Conservation (phyloP, 441 rosid genomes). For the Populus tomentosa region DNA sequence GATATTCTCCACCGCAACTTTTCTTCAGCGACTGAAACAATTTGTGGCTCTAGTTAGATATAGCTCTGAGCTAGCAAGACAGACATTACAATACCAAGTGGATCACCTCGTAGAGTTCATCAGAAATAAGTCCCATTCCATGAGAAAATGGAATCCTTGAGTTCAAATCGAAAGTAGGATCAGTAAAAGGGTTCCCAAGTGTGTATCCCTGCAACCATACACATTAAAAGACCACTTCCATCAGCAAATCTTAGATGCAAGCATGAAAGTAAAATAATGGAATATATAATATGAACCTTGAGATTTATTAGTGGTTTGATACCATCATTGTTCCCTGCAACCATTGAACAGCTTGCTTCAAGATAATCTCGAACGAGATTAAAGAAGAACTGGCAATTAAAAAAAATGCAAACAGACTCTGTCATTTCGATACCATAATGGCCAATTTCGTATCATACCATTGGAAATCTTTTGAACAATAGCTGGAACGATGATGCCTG, state of each 20-base stretch:
- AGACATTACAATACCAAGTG: neutral
- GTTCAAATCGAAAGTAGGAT: slow-evolving; percentile 23
- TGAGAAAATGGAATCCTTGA: slow-evolving; percentile 38
- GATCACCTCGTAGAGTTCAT: slow-evolving; percentile 37
- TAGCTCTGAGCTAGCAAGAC: neutral
- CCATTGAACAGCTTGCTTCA: too few species aligned
- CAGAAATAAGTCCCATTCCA: slow-evolving; percentile 44
- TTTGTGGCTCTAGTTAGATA: neutral
- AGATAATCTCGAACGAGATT: too few species aligned
- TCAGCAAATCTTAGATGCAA: neutral
- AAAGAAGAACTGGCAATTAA: too few species aligned
- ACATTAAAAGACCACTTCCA: neutral
- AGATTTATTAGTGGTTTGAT: too few species aligned
- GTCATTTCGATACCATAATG: too few species aligned
- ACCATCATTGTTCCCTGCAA: too few species aligned
- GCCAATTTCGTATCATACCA: slow-evolving; percentile 27
- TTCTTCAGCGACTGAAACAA: slow-evolving; percentile 42
- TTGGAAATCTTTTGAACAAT: slow-evolving; percentile 39
- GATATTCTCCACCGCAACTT: slow-evolving; percentile 45
- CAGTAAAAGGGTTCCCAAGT: slow-evolving; percentile 52
- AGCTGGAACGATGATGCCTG: slow-evolving; percentile 56
- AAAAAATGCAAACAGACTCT: too few species aligned
- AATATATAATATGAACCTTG: neutral
- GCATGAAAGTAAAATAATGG: neutral
- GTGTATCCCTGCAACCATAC: slow-evolving; percentile 50